Evolutionary conservation across 1,139 yeast genomes (phyloP), one percentile per base, ranked within the genome.

Genomic region (Magnusiomyces ingens): DNA sequence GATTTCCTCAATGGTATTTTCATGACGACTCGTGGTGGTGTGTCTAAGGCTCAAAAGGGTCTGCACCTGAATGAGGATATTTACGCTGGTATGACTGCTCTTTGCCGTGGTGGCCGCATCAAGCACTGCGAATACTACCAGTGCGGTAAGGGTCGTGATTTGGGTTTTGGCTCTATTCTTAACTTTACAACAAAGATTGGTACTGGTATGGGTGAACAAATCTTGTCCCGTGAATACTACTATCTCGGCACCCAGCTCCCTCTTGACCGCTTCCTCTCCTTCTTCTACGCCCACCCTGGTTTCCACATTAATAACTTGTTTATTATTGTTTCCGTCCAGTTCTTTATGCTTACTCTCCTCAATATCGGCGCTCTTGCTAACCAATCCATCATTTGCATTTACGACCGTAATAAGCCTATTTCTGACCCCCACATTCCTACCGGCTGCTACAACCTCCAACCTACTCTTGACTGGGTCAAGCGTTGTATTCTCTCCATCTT

Each of bases 201-300:
- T 79, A 96, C 98, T 67, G 99, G 99, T 86, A 93, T 93, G 99
- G 99, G 99, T 75, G 99, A 93, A 75, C 99, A 93, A 75, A 91
- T 93, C 94, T 78, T 93, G 69, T 90, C 97, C 55, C 87, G 99
- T 77, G 99, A 93, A 74, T 93, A 93, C 76, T 93, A 91, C 75
- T 93, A 93, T 73, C 78, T 93, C 71, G 96, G 98, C 64, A 93
- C 99, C 58, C 99, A 93, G 74, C 81, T 93, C 65, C 99, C 98
- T 55, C 77, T 93, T 64, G 99, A 93, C 72, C 86, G 99, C 73
- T 93, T 93, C 84, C 79, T 93, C 69, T 89, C 98, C 17, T 93
- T 93, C 81, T 93, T 87, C 79, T 93, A 90, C 71, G 99, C 98
- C 57, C 99, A 93, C 71, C 95, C 97, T 64, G 99, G 99, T 82